Evolutionary conservation across 2,329 filamentous ascomycete genomes (phyloP), one percentile per base, ranked within the genome.

Genomic region (Ramichloridium luteum): DNA sequence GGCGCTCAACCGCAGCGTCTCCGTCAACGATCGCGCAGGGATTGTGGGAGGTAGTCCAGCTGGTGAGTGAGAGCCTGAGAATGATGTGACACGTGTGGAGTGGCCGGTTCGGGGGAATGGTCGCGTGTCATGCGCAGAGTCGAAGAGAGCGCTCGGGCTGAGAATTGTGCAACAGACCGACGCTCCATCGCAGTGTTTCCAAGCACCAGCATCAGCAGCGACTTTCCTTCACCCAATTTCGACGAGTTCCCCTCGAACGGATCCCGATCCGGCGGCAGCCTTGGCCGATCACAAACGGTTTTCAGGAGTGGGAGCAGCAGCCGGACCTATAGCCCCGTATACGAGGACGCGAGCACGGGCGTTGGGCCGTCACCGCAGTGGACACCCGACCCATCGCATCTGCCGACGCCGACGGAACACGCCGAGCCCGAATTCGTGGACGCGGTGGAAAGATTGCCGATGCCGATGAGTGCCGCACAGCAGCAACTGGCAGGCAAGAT

Each of bases 391-490:
- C 37, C 43, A 30, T 22, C 36, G 15, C 45, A 39, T 30, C 38
- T 46, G 11, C 48, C 44, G 20, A 35, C 46, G 29, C 41, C 45
- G 13, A 34, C 26, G 32, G 41, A 45, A 32, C 39, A 40, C 22
- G 23, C 33, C 26, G 36, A 33, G 23, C 17, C 13, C 39, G 27
- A 15, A 25, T 12, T 32, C 20, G 16, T 27, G 27, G 16, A 30
- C 32, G 30, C 30, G 28, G 34, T 31, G 29, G 26, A 30, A 13
- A 25, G 27, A 16, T 31, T 27, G 18, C 26, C 25, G 30, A 31
- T 41, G 45, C 34, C 47, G 41, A 53, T 53, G 50, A 53, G 44
- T 46, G 36, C 34, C 25, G 36, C 27, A 9, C 32, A 40, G 16
- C 35, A 43, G 27, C 33, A 43, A 17, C 25, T 13, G 15, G 36